phyloP scores from a whole-genome alignment of 2,329 filamentous ascomycete species.

The Nothophaeocryptopus gaeumannii region DNA sequence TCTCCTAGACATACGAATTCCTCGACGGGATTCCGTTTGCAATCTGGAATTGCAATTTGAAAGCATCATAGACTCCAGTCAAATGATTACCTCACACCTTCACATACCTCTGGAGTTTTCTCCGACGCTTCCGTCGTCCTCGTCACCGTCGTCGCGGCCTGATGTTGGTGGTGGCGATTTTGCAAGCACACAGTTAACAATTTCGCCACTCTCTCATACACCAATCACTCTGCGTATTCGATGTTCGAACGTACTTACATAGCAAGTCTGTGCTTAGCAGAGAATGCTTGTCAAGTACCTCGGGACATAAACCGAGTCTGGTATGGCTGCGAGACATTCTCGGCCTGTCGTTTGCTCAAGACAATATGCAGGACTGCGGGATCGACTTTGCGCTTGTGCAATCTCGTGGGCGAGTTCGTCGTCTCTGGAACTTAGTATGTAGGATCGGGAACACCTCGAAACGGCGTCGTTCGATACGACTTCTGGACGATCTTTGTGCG shows the following conservation, averaged over 20 bases:
- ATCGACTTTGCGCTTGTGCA: slow-evolving; percentile 2
- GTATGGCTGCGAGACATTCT: not conserved
- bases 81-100: no score
- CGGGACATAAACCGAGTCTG: not conserved
- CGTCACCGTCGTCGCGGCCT: not conserved
- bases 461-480: no score
- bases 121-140: not conserved
- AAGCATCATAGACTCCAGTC: no score
- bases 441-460: no score
- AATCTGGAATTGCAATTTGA: no score
- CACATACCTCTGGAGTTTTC: not conserved
- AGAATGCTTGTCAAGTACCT: not conserved
- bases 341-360: not conserved
- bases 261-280: no score
- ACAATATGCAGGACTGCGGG: not conserved
- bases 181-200: not conserved
- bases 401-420: not conserved
- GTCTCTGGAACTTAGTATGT: no score
- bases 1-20: not conserved
- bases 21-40: not conserved
- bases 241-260: no score
- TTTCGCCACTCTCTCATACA: not conserved
- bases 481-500: no score
- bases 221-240: no score
- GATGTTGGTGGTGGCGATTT: not conserved